Evolutionary conservation across 495 filamentous ascomycete species (phyloP).

Genomic region (Penicillium subrubescens): DNA sequence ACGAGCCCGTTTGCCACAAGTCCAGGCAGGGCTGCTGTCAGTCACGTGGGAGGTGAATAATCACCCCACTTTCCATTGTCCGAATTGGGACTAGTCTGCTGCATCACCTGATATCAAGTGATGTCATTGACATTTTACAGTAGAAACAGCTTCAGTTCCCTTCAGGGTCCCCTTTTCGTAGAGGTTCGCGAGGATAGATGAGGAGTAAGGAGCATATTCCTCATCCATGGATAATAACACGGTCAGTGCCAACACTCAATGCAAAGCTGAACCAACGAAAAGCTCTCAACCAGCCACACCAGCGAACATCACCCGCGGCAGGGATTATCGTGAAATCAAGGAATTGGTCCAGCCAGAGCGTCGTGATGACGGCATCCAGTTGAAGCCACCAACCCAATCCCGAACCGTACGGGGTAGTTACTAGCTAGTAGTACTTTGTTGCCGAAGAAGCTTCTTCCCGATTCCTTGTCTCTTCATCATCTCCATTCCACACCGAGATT

Average conservation of each 20-base stretch:
- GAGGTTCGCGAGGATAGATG: not conserved
- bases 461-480: not conserved
- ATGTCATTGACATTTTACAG: not conserved
- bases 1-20: not conserved
- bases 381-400: conserved; percentile 11
- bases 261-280: not conserved
- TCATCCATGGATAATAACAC: not conserved
- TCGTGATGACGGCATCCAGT: conserved; percentile 26
- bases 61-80: not conserved
- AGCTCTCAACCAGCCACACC: not conserved
- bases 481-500: conserved; percentile 8
- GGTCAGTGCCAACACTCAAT: not conserved
- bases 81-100: not conserved
- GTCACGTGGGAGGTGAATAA: not conserved
- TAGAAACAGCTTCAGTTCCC: not conserved
- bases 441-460: not conserved
- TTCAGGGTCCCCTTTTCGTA: not conserved
- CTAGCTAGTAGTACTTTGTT: not conserved
- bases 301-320: not conserved
- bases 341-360: conserved; percentile 15
- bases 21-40: not conserved
- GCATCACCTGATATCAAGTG: not conserved
- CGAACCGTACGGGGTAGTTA: not conserved
- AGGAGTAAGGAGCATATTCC: not conserved
- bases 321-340: conserved; percentile 21